Conservation (phyloP, 2,329 filamentous ascomycete species). For the Septoria linicola region DNA sequence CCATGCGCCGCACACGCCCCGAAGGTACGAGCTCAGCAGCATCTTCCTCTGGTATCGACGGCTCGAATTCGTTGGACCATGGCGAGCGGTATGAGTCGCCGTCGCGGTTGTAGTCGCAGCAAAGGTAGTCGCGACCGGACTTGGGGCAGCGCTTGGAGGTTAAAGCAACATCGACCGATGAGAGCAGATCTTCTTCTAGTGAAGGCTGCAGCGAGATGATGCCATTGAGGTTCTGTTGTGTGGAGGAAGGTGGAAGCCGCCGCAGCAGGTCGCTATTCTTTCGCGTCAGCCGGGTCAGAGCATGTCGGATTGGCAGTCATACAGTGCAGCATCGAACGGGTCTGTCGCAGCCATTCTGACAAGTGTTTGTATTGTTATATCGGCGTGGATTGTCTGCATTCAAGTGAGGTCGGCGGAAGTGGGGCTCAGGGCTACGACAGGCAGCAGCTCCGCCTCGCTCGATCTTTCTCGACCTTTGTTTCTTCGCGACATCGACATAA, state of each 20-base stretch:
- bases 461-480: too few relatives aligned
- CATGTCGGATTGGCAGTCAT: slow-evolving; percentile 38
- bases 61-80: slow-evolving; percentile 99
- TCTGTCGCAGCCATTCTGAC: slow-evolving; percentile 47
- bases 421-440: too few relatives aligned
- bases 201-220: slow-evolving; percentile 87
- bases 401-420: neutral
- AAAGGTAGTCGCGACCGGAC: slow-evolving; percentile 89
- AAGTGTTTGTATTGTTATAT: neutral
- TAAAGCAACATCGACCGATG: slow-evolving; percentile 94
- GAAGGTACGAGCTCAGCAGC: slow-evolving; percentile 83
- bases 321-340: slow-evolving; percentile 76
- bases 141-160: slow-evolving; percentile 81
- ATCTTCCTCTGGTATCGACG: slow-evolving; percentile 69
- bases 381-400: neutral
- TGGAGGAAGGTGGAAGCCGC: slow-evolving; percentile 92
- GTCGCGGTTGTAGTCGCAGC: slow-evolving; percentile 99
- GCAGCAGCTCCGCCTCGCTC: neutral
- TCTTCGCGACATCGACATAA: too few relatives aligned
- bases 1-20: slow-evolving; percentile 89
- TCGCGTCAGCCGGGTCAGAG: slow-evolving; percentile 1
- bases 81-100: slow-evolving; percentile 96
- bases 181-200: slow-evolving; percentile 94
- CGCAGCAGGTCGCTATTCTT: slow-evolving; percentile 85
- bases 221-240: slow-evolving; percentile 78